phyloP scores from a whole-genome alignment of 768 basidiomycete genomes.

The Mycena capillaripes region DNA sequence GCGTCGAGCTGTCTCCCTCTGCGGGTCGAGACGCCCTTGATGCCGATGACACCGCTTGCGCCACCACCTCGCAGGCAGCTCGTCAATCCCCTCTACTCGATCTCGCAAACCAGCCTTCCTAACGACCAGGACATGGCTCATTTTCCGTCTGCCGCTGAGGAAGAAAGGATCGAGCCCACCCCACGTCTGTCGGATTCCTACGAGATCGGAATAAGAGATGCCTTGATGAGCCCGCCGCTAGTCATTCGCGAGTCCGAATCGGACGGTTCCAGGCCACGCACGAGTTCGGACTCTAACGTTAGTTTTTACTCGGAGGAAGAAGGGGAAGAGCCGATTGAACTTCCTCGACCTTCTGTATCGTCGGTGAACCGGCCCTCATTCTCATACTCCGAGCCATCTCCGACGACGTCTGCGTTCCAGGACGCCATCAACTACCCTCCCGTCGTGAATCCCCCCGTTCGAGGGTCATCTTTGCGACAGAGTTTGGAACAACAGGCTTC shows the following conservation, averaged over 20 bases:
- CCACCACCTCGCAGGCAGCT: constrained; percentile 74
- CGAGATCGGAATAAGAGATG: constrained; percentile 31
- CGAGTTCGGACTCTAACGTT: constrained; percentile 39
- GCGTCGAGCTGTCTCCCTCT: constrained; percentile 61
- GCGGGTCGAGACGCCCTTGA: constrained; percentile 76
- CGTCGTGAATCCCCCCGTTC: constrained; percentile 38
- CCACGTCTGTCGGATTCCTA: constrained; percentile 36
- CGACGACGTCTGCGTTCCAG: constrained; percentile 85
- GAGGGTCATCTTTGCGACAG: constrained; percentile 28
- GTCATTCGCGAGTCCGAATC: constrained; percentile 39
- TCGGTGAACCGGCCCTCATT: constrained; percentile 67
- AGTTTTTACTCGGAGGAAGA: constrained; percentile 57
- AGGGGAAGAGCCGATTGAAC: constrained; percentile 49
- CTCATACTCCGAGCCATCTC: constrained; percentile 80
- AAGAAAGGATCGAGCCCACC: constrained; percentile 23
- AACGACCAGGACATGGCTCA: constrained; percentile 33
- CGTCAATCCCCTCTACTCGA: constrained; percentile 64
- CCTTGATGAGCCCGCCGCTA: constrained; percentile 33
- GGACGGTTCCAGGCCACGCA: constrained; percentile 28
- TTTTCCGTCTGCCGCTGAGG: constrained; percentile 5
- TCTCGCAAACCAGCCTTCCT: constrained; percentile 69
- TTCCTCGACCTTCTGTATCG: constrained; percentile 61
- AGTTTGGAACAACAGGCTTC: constrained; percentile 26
- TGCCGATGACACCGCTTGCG: constrained; percentile 70
- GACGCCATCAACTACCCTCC: constrained; percentile 62